These are phyloP conservation scores for Hirsutella rhossiliensis DNA, from an alignment of 2,329 filamentous ascomycete genomes.

Conservation along the genomic window DNA sequence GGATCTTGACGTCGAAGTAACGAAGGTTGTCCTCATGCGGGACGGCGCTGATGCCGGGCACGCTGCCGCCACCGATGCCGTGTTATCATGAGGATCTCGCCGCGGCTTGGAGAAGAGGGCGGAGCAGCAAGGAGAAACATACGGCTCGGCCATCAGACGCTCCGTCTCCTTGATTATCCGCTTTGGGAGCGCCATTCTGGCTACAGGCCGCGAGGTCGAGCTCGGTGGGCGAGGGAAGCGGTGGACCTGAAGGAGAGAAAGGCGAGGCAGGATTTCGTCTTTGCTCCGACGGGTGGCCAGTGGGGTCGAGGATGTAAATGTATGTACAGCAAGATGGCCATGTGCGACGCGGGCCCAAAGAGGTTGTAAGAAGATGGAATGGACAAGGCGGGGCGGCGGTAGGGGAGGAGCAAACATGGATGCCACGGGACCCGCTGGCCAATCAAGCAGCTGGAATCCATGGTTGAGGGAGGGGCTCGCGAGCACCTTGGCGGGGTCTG, in stretches of 20 bases:
- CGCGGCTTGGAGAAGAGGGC: background rate
- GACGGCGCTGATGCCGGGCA: constrained; percentile 88
- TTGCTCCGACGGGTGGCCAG: background rate
- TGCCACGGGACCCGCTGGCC: too few relatives aligned
- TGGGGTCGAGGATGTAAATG: background rate
- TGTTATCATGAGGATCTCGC: constrained; percentile 7
- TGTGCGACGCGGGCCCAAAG: too few relatives aligned
- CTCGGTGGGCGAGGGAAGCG: background rate
- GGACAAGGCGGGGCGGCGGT: too few relatives aligned
- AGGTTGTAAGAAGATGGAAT: too few relatives aligned
- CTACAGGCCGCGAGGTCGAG: background rate
- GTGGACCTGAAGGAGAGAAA: background rate
- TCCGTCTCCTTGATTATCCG: constrained; percentile 98
- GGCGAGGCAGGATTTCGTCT: background rate
- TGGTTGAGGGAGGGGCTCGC: too few relatives aligned
- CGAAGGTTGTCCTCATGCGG: constrained; percentile 95
- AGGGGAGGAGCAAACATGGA: too few relatives aligned
- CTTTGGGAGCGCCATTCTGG: constrained; percentile 69
- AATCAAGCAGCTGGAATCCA: too few relatives aligned
- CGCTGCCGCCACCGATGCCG: constrained; percentile 37
- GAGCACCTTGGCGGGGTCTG: too few relatives aligned
- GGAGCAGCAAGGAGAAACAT: constrained; percentile 24
- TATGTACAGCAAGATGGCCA: too few relatives aligned
- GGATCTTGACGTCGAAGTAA: constrained; percentile 96
- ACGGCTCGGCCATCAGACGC: constrained; percentile 93